Percentiles rank a stretch among this genome's conserved stretches.
phyloP scores from a whole-genome alignment of 192 early-diverging fungal species.

The Entophlyctis luteolus region DNA sequence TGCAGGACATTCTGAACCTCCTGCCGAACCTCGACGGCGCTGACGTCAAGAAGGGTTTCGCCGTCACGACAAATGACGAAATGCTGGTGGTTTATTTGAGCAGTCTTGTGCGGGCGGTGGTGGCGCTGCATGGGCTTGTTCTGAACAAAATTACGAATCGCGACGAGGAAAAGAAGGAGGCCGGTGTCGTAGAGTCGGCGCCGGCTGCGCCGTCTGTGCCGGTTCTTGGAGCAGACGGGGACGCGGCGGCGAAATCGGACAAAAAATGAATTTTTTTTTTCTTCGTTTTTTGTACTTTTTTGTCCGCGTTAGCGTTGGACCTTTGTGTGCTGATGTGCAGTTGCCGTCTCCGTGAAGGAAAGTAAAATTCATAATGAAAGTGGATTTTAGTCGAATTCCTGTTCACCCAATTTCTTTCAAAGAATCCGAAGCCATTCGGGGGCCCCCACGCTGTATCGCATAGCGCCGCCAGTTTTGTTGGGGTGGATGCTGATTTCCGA shows the following conservation, averaged over 20 bases:
- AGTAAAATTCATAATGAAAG: too few species aligned
- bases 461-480: too few species aligned
- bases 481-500: too few species aligned
- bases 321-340: too few species aligned
- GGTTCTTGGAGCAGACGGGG: slow-evolving; percentile 16
- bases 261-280: not conserved
- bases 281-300: too few species aligned
- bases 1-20: slow-evolving; percentile 98
- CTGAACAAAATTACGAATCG: slow-evolving; percentile 94
- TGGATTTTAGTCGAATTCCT: too few species aligned
- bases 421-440: too few species aligned
- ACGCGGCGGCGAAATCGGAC: not conserved
- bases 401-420: too few species aligned
- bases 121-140: slow-evolving; percentile 95
- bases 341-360: too few species aligned
- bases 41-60: slow-evolving; percentile 77
- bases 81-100: slow-evolving; percentile 90
- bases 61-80: slow-evolving; percentile 94
- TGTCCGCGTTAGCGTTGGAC: too few species aligned
- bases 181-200: not conserved
- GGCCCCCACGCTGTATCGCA: too few species aligned
- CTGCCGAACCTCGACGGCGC: slow-evolving; percentile 84
- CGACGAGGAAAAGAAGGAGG: slow-evolving; percentile 57
- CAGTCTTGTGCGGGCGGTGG: slow-evolving; percentile 85
- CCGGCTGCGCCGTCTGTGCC: not conserved